Conservation (phyloP, 106 monocot genomes). For the Narthecium ossifragum region DNA sequence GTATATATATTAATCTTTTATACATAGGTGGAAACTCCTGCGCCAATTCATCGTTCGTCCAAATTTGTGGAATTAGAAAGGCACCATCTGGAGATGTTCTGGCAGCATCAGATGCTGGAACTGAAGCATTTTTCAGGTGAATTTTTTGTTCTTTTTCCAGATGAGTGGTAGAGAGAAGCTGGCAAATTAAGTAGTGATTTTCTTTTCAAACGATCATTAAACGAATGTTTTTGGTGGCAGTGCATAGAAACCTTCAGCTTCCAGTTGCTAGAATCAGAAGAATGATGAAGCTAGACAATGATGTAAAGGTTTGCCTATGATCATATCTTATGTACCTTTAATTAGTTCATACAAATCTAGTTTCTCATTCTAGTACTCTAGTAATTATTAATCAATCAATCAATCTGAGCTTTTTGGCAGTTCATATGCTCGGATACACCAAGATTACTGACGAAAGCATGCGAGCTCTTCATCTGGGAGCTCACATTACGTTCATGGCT, state of each 20-base stretch:
- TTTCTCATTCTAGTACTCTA: too few relatives aligned
- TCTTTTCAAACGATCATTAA: not conserved
- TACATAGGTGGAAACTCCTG: too few relatives aligned
- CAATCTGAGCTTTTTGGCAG: too few relatives aligned
- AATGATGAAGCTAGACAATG: constrained; percentile 3
- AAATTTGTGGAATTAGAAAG: not conserved
- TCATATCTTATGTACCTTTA: too few relatives aligned
- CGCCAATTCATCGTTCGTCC: too few relatives aligned
- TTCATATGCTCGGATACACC: constrained; percentile 3
- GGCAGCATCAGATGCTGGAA: not conserved
- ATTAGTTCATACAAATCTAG: too few relatives aligned
- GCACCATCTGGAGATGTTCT: not conserved
- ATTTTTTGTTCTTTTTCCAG: not conserved
- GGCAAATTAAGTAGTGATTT: too few relatives aligned
- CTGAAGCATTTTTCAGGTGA: not conserved
- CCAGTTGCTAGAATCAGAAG: constrained; percentile 6
- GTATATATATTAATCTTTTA: too few relatives aligned
- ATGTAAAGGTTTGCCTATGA: not conserved
- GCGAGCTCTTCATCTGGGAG: constrained; percentile 12
- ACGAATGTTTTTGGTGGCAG: not conserved
- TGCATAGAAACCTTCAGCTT: not conserved
- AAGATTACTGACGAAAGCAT: not conserved
- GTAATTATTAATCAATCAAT: too few relatives aligned
- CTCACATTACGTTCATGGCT: constrained; percentile 11
- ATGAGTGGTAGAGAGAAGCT: too few relatives aligned